Evolutionary conservation across 495 filamentous ascomycete species (phyloP), one percentile per base, ranked within the genome.

Genomic region (Mycothermus thermophilus): DNA sequence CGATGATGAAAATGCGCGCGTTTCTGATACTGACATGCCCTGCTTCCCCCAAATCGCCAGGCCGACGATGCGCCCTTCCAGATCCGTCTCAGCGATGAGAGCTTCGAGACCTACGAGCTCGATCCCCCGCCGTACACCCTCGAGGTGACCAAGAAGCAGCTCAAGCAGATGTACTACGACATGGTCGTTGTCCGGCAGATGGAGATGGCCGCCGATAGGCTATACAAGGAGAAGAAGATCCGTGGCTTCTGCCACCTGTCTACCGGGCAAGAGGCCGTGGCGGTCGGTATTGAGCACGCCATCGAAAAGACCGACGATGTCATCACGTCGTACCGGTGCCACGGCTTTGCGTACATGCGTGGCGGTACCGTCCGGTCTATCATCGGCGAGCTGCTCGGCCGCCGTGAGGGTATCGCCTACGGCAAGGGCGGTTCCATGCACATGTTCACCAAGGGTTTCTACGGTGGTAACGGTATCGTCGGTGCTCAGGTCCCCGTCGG

Each of bases 211-310:
- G 83, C 88, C 64, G 88, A 96, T 52, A 74, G 85, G 51, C 71
- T 96, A 37, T 96, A 96, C 78, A 96, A 96, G 66, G 85, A 94
- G 71, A 96, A 96, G 76, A 93, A 95, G 73, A 94, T 96, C 55
- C 81, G 88, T 40, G 88, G 88, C 65, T 96, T 96, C 83, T 96
- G 88, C 67, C 90, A 97, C 68, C 64, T 97, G 59, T 97, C 90
- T 25, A 90, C 80, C 27, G 90, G 90, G 40, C 90, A 97, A 68
- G 90, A 97, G 69, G 90, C 90, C 38, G 92, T 97, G 39, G 85
- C 92, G 32, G 78, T 83, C 41, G 90, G 90, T 56, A 95, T 97
- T 54, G 90, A 97, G 66, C 84, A 95, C 58, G 86, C 86, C 41
- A 80, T 97, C 59, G 77, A 72, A 45, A 83, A 85, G 61, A 60